Conservation (phyloP, 495 filamentous ascomycete species). For the Lophiostoma macrostomum region DNA sequence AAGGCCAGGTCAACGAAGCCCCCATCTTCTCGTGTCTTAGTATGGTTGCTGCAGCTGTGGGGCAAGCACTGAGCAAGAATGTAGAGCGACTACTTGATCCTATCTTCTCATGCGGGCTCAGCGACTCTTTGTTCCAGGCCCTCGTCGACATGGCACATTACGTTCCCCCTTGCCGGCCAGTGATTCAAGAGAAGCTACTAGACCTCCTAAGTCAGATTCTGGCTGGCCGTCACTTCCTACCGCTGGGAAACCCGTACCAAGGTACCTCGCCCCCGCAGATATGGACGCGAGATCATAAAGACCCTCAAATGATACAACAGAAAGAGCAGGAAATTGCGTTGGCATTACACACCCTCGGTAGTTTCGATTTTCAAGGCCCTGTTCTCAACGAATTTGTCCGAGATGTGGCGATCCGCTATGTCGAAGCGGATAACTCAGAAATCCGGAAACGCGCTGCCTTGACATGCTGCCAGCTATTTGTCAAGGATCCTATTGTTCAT, state of each 20-base stretch:
- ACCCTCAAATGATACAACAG: slow-evolving; percentile 66
- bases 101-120: slow-evolving; percentile 94
- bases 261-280: slow-evolving; percentile 59
- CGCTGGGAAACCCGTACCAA: slow-evolving; percentile 80
- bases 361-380: slow-evolving; percentile 93
- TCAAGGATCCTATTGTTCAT: slow-evolving; percentile 93
- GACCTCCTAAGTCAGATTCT: slow-evolving; percentile 94
- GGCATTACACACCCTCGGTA: slow-evolving; percentile 87
- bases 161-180: slow-evolving; percentile 87
- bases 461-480: slow-evolving; percentile 96
- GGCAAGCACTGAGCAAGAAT: slow-evolving; percentile 94
- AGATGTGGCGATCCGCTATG: slow-evolving; percentile 96
- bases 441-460: slow-evolving; percentile 92
- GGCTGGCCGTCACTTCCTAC: slow-evolving; percentile 84
- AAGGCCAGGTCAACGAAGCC: slow-evolving; percentile 61
- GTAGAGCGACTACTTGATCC: slow-evolving; percentile 94
- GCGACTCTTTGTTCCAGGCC: slow-evolving; percentile 86
- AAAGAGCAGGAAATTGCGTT: slow-evolving; percentile 86
- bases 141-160: slow-evolving; percentile 98
- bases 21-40: slow-evolving; percentile 98
- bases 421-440: slow-evolving; percentile 89
- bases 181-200: slow-evolving; percentile 88
- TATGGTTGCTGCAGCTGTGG: slow-evolving; percentile 89
- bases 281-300: slow-evolving; percentile 80
- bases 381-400: slow-evolving; percentile 97